Conservation (phyloP, 1,139 yeast genomes). For the Kodamaea arcana region DNA sequence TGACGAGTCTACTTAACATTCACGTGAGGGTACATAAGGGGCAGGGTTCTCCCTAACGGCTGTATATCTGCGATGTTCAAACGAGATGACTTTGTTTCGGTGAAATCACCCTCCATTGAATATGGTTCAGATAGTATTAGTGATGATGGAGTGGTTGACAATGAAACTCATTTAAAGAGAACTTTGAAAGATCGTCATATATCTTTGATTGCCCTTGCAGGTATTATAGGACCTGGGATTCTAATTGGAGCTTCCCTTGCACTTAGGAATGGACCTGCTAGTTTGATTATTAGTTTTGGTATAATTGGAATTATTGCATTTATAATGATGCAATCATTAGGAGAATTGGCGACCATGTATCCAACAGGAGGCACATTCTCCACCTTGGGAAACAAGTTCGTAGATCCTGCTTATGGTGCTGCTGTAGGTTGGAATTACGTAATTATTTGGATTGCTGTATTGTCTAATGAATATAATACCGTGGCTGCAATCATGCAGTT, state of each 20-base stretch:
- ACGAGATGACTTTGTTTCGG: neutral
- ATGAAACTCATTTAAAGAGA: conserved; percentile 24
- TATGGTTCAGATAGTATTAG: conserved; percentile 4
- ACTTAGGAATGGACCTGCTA: conserved; percentile 43
- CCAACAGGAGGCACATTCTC: conserved; percentile 55
- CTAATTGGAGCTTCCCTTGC: conserved; percentile 47
- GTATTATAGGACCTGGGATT: conserved; percentile 55
- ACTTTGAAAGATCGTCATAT: conserved; percentile 41
- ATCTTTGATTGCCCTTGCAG: conserved; percentile 48
- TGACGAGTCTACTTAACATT: no score
- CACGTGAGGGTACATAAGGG: neutral
- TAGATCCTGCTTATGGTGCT: conserved; percentile 58
- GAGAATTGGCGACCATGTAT: conserved; percentile 52
- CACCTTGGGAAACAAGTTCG: conserved; percentile 47
- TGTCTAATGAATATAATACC: conserved; percentile 57
- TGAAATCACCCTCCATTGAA: neutral
- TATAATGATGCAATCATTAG: conserved; percentile 55
- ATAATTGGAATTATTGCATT: conserved; percentile 54
- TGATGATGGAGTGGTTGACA: conserved; percentile 6
- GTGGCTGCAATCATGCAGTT: conserved; percentile 49
- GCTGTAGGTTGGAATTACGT: conserved; percentile 62
- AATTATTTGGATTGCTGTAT: conserved; percentile 57
- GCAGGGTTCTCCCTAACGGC: neutral
- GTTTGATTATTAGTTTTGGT: conserved; percentile 42
- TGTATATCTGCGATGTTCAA: neutral